Evolutionary conservation across 257 asterid species (phyloP), one percentile per base, ranked within the genome.

Genomic region (Fraxinus anomala): DNA sequence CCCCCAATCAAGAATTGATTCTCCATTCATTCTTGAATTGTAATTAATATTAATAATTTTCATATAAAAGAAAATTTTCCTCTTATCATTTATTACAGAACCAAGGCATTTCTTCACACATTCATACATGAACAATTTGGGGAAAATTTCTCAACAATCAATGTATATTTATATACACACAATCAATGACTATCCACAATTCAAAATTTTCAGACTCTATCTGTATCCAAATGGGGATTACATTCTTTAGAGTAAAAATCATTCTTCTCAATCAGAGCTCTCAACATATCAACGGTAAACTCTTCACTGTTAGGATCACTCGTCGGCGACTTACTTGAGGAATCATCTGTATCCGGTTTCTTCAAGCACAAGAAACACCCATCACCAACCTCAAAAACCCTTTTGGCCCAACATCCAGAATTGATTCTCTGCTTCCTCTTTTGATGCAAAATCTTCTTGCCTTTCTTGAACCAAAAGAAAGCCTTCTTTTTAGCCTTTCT

Each of bases 301-400:
- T 80, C 91, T 2, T 88, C 51, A 81, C 96, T 91, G 76, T 95
- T 91, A 80, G 99, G 98, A 75, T 95, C 98, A 82, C 98, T 91
- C 6, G 90, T 54, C 40, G 96, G 94, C 33, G 97, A 89, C 88
- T 89, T 94, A 85, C 86, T 89, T 3, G 96, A 80, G 14, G 93
- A 87, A 82, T 85, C 96, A 74, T 83, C 74, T 8, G 90, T 83
- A 88, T 44, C 77, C 37, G 90, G 94, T 71, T 78, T 81, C 83
- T 82, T 88, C 72, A 83, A 37, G 76, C 94, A 88, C 77, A 79
- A 79, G 84, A 86, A 85, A 85, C 91, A 82, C 75, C 80, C 74
- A 21, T 76, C 75, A 14, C 87, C 87, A 11, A 77, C 80, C 73
- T 1, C 17, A 23, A 51, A 68, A 2, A 31, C 84, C 75, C 83